phyloP scores from a whole-genome alignment of 192 early-diverging fungal genomes.

The Umbelopsis isabellina region DNA sequence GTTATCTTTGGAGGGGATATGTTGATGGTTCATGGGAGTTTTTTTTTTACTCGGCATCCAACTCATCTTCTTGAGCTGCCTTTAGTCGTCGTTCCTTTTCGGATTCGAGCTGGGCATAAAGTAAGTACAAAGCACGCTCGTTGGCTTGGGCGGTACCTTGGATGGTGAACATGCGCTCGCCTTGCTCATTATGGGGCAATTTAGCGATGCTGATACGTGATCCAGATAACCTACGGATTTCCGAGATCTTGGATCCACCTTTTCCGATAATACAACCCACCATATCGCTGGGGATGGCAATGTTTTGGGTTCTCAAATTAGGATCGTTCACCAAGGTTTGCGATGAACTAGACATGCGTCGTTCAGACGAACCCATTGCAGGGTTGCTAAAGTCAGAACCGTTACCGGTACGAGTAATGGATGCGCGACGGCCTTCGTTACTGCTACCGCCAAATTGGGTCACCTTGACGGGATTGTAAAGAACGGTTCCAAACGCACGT shows the following conservation, averaged over 20 bases:
- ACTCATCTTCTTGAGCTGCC: conserved; percentile 42
- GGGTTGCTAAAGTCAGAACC: conserved; percentile 52
- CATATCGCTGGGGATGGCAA: conserved; percentile 93
- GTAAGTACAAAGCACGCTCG: conserved; percentile 88
- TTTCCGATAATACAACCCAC: conserved; percentile 98
- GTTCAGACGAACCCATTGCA: conserved; percentile 16
- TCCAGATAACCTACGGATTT: conserved; percentile 79
- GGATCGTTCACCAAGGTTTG: conserved; percentile 37
- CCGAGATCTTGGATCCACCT: conserved; percentile 80
- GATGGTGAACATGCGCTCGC: conserved; percentile 92
- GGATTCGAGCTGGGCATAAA: conserved; percentile 87
- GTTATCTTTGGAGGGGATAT: conserved; percentile 12
- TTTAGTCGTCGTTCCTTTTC: conserved; percentile 82
- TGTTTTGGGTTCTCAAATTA: conserved; percentile 80
- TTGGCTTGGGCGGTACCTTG: conserved; percentile 84
- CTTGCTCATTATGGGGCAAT: conserved; percentile 74
- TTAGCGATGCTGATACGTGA: conserved; percentile 91
- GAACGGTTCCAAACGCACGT: conserved; percentile 79
- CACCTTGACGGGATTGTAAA: conserved; percentile 76
- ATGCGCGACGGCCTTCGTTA: conserved; percentile 27
- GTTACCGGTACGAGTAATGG: conserved; percentile 58
- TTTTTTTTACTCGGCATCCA: conserved; percentile 41
- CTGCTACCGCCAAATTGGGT: conserved; percentile 22
- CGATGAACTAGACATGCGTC: conserved; percentile 39
- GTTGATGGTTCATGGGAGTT: not conserved